Evolutionary conservation across 2,329 filamentous ascomycete genomes (phyloP).

Genomic region (Harringtonia aguacate): DNA sequence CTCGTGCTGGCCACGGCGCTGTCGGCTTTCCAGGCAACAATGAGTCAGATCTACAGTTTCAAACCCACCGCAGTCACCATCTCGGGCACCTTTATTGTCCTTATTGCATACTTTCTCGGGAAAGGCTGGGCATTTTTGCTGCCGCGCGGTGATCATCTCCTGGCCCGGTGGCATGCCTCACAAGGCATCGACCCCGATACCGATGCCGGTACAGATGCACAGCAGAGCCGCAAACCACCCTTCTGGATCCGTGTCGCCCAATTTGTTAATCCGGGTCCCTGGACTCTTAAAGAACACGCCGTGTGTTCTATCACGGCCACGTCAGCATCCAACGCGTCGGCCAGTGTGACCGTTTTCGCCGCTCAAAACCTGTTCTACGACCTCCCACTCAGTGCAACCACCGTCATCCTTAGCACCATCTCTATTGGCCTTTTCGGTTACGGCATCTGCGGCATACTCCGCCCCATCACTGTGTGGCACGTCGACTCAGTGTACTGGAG

Average conservation of each 20-base stretch:
- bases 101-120: conserved; percentile 45
- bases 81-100: conserved; percentile 43
- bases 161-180: conserved; percentile 31
- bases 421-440: conserved; percentile 47
- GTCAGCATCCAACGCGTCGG: conserved; percentile 37
- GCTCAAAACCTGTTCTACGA: conserved; percentile 42
- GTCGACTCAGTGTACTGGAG: conserved; percentile 47
- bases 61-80: conserved; percentile 30
- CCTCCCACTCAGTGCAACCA: conserved; percentile 30
- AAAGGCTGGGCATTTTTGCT: conserved; percentile 34
- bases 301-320: conserved; percentile 43
- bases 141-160: conserved; percentile 39
- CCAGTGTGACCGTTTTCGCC: conserved; percentile 30
- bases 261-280: conserved; percentile 40
- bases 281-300: conserved; percentile 45
- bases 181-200: conserved; percentile 17
- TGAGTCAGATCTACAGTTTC: conserved; percentile 44
- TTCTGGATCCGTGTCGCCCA: conserved; percentile 25
- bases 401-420: conserved; percentile 36
- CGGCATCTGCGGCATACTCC: conserved; percentile 39
- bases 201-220: background rate
- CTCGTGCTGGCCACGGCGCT: conserved; percentile 37
- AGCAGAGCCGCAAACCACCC: conserved; percentile 22
- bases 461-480: conserved; percentile 44
- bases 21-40: conserved; percentile 41